Conservation (phyloP, 495 filamentous ascomycete genomes). For the Margaritispora aquatica region DNA sequence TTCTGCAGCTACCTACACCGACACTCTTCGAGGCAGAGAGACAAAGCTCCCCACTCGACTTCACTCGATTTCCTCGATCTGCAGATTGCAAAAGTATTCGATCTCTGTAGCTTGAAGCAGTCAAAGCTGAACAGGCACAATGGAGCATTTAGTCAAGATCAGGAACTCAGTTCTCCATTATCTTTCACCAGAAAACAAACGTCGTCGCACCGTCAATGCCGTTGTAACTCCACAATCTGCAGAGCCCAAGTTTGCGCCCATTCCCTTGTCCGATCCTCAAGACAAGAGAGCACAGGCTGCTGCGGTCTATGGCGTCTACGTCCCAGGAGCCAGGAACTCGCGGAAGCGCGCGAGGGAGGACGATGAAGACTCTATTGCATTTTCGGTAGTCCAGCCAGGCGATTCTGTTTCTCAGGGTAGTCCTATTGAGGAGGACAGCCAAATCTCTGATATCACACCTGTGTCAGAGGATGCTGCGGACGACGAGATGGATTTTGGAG, state of each 20-base stretch:
- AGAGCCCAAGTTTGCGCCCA: neutral
- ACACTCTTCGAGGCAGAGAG: neutral
- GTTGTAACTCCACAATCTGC: neutral
- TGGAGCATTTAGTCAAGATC: slow-evolving; percentile 18
- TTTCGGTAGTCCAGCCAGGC: slow-evolving; percentile 2
- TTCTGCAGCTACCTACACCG: neutral
- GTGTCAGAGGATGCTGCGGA: neutral
- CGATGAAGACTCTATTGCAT: slow-evolving; percentile 2
- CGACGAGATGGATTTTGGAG: neutral
- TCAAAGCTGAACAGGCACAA: neutral
- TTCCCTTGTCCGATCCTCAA: slow-evolving; percentile 15
- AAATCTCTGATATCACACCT: slow-evolving; percentile 6
- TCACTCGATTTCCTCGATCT: neutral
- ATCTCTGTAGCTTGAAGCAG: too few relatives aligned
- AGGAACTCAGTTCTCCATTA: slow-evolving; percentile 15
- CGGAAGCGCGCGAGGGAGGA: slow-evolving; percentile 16
- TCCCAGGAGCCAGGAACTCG: slow-evolving; percentile 12
- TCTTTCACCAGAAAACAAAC: slow-evolving; percentile 15
- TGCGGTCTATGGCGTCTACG: slow-evolving; percentile 5
- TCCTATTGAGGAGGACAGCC: slow-evolving; percentile 6
- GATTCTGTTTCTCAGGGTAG: slow-evolving; percentile 7
- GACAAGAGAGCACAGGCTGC: slow-evolving; percentile 10
- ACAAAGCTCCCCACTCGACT: neutral
- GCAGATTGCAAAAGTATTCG: neutral
- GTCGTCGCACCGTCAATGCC: slow-evolving; percentile 21